Base-by-base conservation (phyloP, 306 rosid species). In the Ochetophila trinervis region DNA sequence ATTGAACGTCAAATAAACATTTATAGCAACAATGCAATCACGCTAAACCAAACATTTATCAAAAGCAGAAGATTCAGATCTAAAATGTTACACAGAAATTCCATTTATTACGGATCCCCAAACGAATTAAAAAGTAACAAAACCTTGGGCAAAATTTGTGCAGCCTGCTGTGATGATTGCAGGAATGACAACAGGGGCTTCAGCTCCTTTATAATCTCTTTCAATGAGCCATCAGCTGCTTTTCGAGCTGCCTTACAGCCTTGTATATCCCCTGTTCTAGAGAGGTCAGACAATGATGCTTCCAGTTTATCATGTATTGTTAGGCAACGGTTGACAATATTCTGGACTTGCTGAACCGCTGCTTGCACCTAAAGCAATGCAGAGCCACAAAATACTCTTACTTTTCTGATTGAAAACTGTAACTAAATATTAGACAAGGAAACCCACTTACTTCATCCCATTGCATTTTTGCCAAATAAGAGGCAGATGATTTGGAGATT, bases 191-290 rank as follows among this genome's bases (percentile, higher is more conserved):
- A 62, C 53, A 79, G 78, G 42, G 77, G 69, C 88, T 94, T 94
- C 85, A 86, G 73, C 77, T 88, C 99, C 77, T 86, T 94, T n/a
- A 82, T 80, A 34, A 90, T 78, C 81, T 90, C 96, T 83, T 90
- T 94, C 87, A 90, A 70, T 27, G 77, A 75, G 81, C 79, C 79
- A 78, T 94, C 99, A 21, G 82, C 87, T 42, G 96, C 83, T 86
- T 90, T 94, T 11, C 97, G 81, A 56, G 90, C 90, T 73, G 96
- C 88, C 82, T 94, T 94, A 76, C 96, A 90, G 52, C 84, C 86
- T 77, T 90, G 99, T 64, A 81, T 60, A 32, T 90, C 95, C 51
- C 99, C 99, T 19, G 97, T 83, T 71, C 97, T 77, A 16, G 96
- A 88, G 81, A 94, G 95, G 75, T 94, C 92, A 16, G 78, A 89